These are phyloP conservation scores for Voacanga thouarsii DNA, from an alignment of 257 asterid genomes.

Conservation along the genomic window DNA sequence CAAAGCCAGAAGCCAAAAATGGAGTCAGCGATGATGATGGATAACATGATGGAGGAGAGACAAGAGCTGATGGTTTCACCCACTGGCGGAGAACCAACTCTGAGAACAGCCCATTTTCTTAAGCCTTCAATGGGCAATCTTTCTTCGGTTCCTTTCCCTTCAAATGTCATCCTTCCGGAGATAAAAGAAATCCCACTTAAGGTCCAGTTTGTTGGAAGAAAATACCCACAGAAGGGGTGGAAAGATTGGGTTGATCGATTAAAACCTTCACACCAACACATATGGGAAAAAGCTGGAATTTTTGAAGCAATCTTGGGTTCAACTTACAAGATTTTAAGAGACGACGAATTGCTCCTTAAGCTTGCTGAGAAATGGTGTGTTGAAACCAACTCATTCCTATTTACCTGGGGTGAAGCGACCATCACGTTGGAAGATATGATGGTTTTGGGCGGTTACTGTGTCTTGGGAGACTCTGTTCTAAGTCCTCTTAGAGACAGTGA, in stretches of 20 bases:
- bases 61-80: constrained; percentile 37
- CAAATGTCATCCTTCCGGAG: constrained; percentile 4
- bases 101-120: constrained; percentile 31
- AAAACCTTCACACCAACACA: constrained; percentile 10
- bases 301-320: constrained; percentile 31
- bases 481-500: constrained; percentile 5
- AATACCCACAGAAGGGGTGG: constrained; percentile 23
- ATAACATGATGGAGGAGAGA: constrained; percentile 22
- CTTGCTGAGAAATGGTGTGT: constrained; percentile 37
- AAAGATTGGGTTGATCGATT: constrained; percentile 28
- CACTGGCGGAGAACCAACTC: constrained; percentile 24
- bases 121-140: constrained; percentile 16
- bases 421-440: constrained; percentile 40
- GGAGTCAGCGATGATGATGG: background rate
- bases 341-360: constrained; percentile 23
- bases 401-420: constrained; percentile 53
- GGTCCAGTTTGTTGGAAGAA: constrained; percentile 27
- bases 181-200: background rate
- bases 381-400: constrained; percentile 34
- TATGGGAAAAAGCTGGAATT: constrained; percentile 38
- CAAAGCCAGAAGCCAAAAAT: background rate
- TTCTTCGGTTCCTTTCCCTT: constrained; percentile 16
- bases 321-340: background rate
- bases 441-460: constrained; percentile 43
- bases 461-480: constrained; percentile 28